phyloP scores from a whole-genome alignment of 1,139 yeast genomes.

The Nakaseomyces kungkrabaensis region DNA sequence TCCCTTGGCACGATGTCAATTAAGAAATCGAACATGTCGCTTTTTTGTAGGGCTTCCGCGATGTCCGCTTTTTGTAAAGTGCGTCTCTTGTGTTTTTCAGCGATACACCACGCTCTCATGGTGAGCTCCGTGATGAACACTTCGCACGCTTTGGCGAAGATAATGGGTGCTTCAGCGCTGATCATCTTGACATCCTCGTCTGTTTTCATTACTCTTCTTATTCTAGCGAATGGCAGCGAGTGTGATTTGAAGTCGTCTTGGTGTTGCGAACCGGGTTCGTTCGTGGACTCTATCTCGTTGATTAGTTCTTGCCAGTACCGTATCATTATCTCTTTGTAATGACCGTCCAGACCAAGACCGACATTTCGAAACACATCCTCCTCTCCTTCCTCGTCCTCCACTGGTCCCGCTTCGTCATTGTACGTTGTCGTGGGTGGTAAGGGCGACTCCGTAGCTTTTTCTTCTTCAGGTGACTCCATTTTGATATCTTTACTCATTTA shows the following conservation, averaged over 20 bases:
- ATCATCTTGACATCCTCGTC: constrained; percentile 97
- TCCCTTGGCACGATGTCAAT: constrained; percentile 78
- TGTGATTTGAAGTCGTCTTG: constrained; percentile 74
- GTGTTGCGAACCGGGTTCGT: constrained; percentile 25
- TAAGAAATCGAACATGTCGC: constrained; percentile 93
- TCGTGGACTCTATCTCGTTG: constrained; percentile 59
- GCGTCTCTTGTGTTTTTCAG: constrained; percentile 89
- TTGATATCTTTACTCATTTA: too few relatives aligned
- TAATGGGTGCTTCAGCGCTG: constrained; percentile 93
- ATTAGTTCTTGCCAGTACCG: constrained; percentile 96
- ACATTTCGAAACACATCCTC: constrained; percentile 81
- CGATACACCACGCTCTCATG: constrained; percentile 98
- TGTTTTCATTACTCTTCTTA: constrained; percentile 89
- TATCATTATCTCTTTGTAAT: constrained; percentile 79
- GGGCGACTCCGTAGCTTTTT: too few relatives aligned
- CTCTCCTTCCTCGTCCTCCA: constrained; percentile 29
- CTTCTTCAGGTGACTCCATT: too few relatives aligned
- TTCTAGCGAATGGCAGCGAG: constrained; percentile 87
- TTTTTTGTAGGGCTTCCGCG: constrained; percentile 87
- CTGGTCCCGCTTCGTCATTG: background rate
- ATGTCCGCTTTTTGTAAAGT: constrained; percentile 90
- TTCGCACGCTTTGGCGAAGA: constrained; percentile 97
- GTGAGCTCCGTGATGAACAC: constrained; percentile 92
- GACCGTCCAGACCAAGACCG: constrained; percentile 83
- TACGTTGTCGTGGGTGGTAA: too few relatives aligned